Evolutionary conservation across 2,329 filamentous ascomycete genomes (phyloP).

Genomic region (Trichoderma citrinoviride): DNA sequence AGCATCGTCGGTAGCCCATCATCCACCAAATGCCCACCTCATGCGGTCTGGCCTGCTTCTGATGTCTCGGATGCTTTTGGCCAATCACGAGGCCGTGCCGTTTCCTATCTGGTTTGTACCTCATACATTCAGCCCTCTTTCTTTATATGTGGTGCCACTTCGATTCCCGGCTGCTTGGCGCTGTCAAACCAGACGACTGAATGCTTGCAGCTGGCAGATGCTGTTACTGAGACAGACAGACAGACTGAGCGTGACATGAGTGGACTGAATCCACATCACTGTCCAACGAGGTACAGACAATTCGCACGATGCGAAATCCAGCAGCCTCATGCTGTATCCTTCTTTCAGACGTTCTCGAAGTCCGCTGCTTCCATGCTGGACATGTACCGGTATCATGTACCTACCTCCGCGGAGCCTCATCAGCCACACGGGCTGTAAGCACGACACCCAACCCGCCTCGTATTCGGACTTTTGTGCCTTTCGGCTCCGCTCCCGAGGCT

Average conservation of each 20-base stretch:
- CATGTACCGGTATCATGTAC: background rate
- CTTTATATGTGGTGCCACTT: background rate
- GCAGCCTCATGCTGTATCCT: no score
- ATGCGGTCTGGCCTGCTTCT: background rate
- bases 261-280: background rate
- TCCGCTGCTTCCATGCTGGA: no score
- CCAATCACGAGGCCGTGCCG: background rate
- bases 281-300: background rate
- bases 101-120: background rate
- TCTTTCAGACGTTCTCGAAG: no score
- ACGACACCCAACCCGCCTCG: conserved; percentile 2
- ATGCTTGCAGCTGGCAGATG: background rate
- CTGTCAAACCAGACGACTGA: background rate
- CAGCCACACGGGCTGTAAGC: background rate
- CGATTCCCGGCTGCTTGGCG: background rate
- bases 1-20: background rate
- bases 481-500: conserved; percentile 14
- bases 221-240: background rate
- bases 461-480: conserved; percentile 15
- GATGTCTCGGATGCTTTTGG: conserved; percentile 4
- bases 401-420: background rate
- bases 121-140: background rate
- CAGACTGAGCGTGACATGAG: background rate
- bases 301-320: background rate
- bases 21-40: background rate